Conservation (phyloP, 768 basidiomycete species). For the Calocera viscosa region DNA sequence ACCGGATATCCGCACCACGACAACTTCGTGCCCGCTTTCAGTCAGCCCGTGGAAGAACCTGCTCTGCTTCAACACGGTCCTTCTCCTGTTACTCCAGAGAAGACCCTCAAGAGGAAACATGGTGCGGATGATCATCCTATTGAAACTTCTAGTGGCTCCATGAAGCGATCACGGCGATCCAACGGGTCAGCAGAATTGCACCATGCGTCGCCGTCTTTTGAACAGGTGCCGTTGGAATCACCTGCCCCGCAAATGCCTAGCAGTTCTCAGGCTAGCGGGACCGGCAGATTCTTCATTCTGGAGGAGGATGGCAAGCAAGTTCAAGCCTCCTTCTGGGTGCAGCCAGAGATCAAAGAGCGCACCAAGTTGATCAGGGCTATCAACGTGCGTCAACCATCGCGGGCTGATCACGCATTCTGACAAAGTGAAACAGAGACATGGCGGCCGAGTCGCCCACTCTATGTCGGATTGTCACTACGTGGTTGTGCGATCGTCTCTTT, state of each 20-base stretch:
- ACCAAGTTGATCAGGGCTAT: slow-evolving; percentile 1
- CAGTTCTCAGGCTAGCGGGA: neutral
- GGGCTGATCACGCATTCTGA: neutral
- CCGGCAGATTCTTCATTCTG: neutral
- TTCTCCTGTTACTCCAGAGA: neutral
- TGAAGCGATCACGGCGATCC: neutral
- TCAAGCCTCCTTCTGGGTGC: neutral
- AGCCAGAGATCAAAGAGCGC: slow-evolving; percentile 5
- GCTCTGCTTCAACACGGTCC: too few relatives aligned
- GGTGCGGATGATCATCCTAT: neutral
- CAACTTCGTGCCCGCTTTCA: too few relatives aligned
- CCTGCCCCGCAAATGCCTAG: neutral
- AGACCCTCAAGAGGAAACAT: neutral
- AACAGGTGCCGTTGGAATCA: too few relatives aligned
- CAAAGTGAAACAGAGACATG: neutral
- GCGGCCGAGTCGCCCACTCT: neutral
- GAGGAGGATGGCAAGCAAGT: neutral
- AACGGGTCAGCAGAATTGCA: neutral
- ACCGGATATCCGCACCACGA: too few relatives aligned
- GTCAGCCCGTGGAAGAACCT: too few relatives aligned
- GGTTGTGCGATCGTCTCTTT: neutral
- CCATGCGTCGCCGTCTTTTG: neutral
- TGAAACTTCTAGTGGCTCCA: neutral
- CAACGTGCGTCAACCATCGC: neutral
- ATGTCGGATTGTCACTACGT: slow-evolving; percentile 7